Conservation (phyloP, 1,139 yeast genomes). For the Candida anutae region DNA sequence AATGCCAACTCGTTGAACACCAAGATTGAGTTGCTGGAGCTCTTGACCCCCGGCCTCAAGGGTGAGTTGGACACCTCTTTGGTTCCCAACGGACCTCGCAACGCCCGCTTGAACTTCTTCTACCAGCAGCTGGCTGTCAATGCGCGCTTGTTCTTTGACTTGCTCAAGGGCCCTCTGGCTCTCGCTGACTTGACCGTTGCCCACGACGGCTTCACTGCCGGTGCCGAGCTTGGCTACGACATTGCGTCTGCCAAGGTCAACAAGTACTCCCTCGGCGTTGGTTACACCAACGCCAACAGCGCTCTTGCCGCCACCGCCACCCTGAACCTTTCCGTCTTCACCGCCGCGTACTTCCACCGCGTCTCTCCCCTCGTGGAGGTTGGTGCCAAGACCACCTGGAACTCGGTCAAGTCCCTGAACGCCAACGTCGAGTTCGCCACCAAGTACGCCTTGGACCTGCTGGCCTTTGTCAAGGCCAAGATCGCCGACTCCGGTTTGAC, state of each 20-base stretch:
- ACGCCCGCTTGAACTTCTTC: constrained; percentile 85
- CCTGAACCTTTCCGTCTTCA: constrained; percentile 81
- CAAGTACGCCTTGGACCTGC: constrained; percentile 80
- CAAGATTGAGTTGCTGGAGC: constrained; percentile 87
- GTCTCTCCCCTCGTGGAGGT: constrained; percentile 89
- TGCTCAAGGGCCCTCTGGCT: constrained; percentile 92
- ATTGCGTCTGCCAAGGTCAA: constrained; percentile 87
- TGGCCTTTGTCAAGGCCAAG: constrained; percentile 93
- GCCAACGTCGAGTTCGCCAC: constrained; percentile 89
- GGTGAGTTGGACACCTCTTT: constrained; percentile 86
- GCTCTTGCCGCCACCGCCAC: constrained; percentile 84
- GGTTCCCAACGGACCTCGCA: constrained; percentile 82
- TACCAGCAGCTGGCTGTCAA: constrained; percentile 90
- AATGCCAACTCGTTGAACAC: constrained; percentile 88
- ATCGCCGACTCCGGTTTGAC: constrained; percentile 95
- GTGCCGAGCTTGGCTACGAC: constrained; percentile 97
- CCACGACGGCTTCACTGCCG: constrained; percentile 94
- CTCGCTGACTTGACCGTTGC: constrained; percentile 93
- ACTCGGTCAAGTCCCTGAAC: constrained; percentile 64
- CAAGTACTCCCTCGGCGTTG: constrained; percentile 90
- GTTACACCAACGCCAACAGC: constrained; percentile 86
- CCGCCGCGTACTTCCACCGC: constrained; percentile 97
- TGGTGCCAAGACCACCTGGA: constrained; percentile 97
- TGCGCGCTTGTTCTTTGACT: constrained; percentile 92
- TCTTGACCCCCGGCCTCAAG: constrained; percentile 91